Percentiles rank a stretch among this genome's conserved stretches.
phyloP scores from a whole-genome alignment of 148 eudicot genomes.

The Nepenthes mirabilis region DNA sequence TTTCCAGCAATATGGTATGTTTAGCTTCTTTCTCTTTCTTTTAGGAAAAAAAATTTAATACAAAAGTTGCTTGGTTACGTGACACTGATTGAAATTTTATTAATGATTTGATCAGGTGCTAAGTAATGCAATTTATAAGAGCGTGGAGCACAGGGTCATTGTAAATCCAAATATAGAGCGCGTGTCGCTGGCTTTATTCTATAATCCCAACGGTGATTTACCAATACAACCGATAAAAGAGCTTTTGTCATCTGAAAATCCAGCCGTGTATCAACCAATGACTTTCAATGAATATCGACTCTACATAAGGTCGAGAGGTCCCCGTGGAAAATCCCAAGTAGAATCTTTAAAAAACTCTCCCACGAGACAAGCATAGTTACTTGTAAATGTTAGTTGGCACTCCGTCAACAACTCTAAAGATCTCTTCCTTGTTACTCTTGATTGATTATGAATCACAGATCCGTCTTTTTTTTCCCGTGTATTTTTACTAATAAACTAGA shows the following conservation, averaged over 20 bases:
- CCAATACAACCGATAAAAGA: conserved; percentile 45
- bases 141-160: conserved; percentile 86
- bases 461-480: too few relatives aligned
- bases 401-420: too few relatives aligned
- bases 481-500: too few relatives aligned
- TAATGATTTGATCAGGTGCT: conserved; percentile 29
- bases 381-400: too few relatives aligned
- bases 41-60: too few relatives aligned
- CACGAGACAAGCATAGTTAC: too few relatives aligned
- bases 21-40: too few relatives aligned
- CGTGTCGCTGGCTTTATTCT: conserved; percentile 70
- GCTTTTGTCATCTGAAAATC: conserved; percentile 35
- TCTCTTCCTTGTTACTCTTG: too few relatives aligned
- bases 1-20: too few relatives aligned
- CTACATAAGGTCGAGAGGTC: conserved; percentile 62
- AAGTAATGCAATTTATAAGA: conserved; percentile 69
- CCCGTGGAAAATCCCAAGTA: conserved; percentile 66
- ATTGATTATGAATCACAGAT: too few relatives aligned
- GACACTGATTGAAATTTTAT: neutral
- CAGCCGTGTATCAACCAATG: conserved; percentile 51
- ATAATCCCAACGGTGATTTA: conserved; percentile 65
- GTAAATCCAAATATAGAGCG: conserved; percentile 60
- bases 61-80: too few relatives aligned
- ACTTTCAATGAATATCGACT: conserved; percentile 70
- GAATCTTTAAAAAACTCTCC: conserved; percentile 27